Evolutionary conservation across 495 filamentous ascomycete genomes (phyloP).

Genomic region (Neurospora sp.): DNA sequence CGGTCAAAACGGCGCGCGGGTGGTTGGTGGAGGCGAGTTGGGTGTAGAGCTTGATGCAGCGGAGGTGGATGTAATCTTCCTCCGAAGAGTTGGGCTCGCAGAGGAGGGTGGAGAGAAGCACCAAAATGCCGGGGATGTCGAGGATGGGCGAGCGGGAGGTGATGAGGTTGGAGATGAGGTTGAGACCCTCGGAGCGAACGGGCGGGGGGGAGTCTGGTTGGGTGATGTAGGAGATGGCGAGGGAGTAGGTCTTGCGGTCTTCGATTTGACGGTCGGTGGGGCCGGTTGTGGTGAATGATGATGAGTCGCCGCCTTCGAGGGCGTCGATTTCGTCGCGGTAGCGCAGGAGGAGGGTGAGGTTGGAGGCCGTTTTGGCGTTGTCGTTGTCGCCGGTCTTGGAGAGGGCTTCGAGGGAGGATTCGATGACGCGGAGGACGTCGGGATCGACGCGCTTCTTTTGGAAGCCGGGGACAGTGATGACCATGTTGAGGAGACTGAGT

Average conservation of each 20-base stretch:
- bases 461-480: conserved; percentile 55
- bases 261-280: conserved; percentile 41
- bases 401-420: conserved; percentile 37
- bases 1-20: conserved; percentile 52
- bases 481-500: conserved; percentile 57
- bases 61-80: conserved; percentile 69
- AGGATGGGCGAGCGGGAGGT: conserved; percentile 50
- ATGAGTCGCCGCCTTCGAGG: not conserved
- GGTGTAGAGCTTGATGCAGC: conserved; percentile 56
- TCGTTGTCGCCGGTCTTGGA: conserved; percentile 21
- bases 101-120: conserved; percentile 56
- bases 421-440: conserved; percentile 39
- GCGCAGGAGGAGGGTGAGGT: conserved; percentile 46
- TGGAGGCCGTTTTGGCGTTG: conserved; percentile 42
- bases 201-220: conserved; percentile 57
- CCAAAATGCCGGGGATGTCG: conserved; percentile 58
- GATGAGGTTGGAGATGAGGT: conserved; percentile 57
- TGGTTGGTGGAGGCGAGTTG: conserved; percentile 27
- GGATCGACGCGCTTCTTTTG: conserved; percentile 37
- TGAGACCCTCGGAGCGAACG: conserved; percentile 68
- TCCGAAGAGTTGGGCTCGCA: conserved; percentile 34
- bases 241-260: conserved; percentile 59
- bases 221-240: conserved; percentile 64
- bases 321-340: conserved; percentile 41
- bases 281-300: not conserved